A percentile compares a stretch with the other conserved stretches of the same genome.
Conservation (phyloP, 805 yeast genomes). For the Nakazawaea molendinolei region DNA sequence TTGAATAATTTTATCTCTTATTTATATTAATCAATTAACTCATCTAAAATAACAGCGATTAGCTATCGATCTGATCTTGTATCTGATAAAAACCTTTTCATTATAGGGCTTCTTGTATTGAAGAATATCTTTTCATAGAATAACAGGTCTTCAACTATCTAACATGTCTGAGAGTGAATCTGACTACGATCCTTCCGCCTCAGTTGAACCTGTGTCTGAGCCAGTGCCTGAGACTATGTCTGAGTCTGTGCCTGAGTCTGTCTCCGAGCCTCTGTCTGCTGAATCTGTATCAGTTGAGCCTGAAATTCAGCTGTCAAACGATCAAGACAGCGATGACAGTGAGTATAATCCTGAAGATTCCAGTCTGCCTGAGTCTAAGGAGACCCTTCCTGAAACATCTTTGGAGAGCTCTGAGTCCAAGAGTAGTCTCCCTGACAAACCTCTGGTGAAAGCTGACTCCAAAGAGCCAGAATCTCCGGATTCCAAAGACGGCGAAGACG, state of each 20-base stretch:
- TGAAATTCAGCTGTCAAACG: not conserved
- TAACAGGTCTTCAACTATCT: not conserved
- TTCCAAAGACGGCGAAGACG: constrained; percentile 16
- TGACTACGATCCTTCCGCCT: constrained; percentile 10
- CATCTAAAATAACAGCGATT: no score
- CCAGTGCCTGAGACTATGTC: not conserved
- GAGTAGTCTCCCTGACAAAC: not conserved
- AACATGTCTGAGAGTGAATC: constrained; percentile 12
- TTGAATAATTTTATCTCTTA: no score
- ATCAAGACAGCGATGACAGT: constrained; percentile 5
- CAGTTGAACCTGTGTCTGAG: not conserved
- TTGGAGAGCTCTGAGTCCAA: not conserved
- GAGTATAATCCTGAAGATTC: constrained; percentile 10
- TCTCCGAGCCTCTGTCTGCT: not conserved
- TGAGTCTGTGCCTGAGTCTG: not conserved
- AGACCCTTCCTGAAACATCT: not conserved
- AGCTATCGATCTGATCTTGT: no score
- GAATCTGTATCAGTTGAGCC: not conserved
- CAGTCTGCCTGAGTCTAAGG: constrained; percentile 6
- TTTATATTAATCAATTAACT: no score
- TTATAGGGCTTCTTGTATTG: no score
- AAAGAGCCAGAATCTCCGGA: not conserved
- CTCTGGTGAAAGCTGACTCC: not conserved
- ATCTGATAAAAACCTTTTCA: no score
- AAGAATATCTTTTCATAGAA: not conserved